Evolutionary conservation across 805 yeast species (phyloP).

Genomic region (Candida vaughaniae): DNA sequence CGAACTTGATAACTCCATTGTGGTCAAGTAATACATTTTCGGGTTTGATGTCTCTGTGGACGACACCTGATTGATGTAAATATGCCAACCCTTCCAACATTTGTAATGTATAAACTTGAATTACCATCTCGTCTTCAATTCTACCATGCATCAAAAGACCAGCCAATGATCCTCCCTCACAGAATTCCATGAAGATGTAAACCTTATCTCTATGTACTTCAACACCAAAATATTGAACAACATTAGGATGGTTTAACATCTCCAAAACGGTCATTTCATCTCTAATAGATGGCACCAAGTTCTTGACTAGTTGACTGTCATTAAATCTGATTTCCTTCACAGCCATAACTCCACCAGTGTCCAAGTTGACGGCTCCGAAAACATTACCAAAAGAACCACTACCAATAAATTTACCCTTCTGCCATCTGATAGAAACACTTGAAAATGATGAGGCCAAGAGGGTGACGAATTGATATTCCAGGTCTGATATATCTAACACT

Average conservation of each 20-base stretch:
- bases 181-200: constrained; percentile 94
- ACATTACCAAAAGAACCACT: constrained; percentile 97
- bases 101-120: constrained; percentile 86
- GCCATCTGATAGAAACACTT: constrained; percentile 93
- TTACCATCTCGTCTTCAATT: constrained; percentile 91
- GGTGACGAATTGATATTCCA: constrained; percentile 83
- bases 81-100: constrained; percentile 95
- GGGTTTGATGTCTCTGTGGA: constrained; percentile 96
- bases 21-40: constrained; percentile 89
- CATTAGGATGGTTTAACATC: constrained; percentile 92
- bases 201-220: constrained; percentile 96
- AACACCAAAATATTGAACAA: constrained; percentile 94
- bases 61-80: constrained; percentile 89
- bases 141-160: constrained; percentile 85
- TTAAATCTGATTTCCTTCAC: constrained; percentile 93
- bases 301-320: constrained; percentile 79
- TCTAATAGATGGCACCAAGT: constrained; percentile 82
- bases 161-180: constrained; percentile 93
- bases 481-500: constrained; percentile 82
- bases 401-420: constrained; percentile 89
- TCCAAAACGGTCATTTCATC: constrained; percentile 97
- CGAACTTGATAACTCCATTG: constrained; percentile 90
- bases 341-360: constrained; percentile 94
- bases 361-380: constrained; percentile 86
- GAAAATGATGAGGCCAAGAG: constrained; percentile 87